Evolutionary conservation across 306 rosid genomes (phyloP), one percentile per base, ranked within the genome.

Genomic region (Oxytropis ochrocephala): DNA sequence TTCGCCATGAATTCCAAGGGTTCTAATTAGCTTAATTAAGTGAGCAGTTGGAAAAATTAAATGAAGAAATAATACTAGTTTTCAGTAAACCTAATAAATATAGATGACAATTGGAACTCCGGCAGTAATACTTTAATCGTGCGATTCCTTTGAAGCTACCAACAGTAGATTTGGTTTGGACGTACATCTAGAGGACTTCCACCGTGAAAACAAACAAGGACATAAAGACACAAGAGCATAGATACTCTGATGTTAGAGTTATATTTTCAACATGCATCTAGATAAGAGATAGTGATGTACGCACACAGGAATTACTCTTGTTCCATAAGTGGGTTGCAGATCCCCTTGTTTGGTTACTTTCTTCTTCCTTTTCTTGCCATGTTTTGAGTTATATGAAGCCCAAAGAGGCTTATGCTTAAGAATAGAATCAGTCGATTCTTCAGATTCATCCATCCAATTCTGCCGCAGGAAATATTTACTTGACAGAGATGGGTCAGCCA

Each of bases 271-370:
- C 19, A 70, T 13, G 81, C 64, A 70, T 54, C 59, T 58, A 63
- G 11, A 64, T 49, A 76, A 75, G 57, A 54, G 35, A 72, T 33
- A 75, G 68, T 24, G 69, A 75, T 66, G 79, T 73, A 71, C 99
- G 81, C 85, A 94, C 99, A 94, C 97, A 78, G 99, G 99, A 88
- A 94, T 75, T 63, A 94, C 95, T 91, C 97, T 84, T 53, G 99
- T 94, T 70, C 99, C 99, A 80, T 85, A 91, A 36, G 99, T 91
- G 74, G 89, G 95, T 61, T 79, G 86, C 39, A 91, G 78, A 80
- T 82, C 85, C 60, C 99, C 99, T 19, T 77, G 88, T 75, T 88
- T 93, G 80, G 69, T 88, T 81, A 51, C 87, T 47, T 43, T 52
- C 78, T 57, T 88, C 81, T 12, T 87, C 58, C 9, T 79, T 82